Percentiles rank a stretch among this genome's conserved stretches.
phyloP scores from a whole-genome alignment of 306 rosid genomes.

The Cajanus cajan region DNA sequence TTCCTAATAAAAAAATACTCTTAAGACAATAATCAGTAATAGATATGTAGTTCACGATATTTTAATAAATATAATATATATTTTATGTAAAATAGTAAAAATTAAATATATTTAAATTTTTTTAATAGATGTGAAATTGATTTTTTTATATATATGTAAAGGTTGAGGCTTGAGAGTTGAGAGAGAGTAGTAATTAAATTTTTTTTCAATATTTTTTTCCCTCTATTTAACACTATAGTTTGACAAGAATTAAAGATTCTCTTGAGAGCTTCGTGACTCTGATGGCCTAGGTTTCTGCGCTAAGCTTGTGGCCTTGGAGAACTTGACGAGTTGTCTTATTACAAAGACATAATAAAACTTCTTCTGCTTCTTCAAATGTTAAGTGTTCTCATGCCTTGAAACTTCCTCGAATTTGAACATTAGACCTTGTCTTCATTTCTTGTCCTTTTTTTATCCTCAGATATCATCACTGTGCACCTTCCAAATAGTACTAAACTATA shows the following conservation, averaged over 20 bases:
- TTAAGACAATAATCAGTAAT: too few species aligned
- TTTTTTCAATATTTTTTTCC: too few species aligned
- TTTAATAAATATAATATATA: too few species aligned
- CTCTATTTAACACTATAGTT: neutral
- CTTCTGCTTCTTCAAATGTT: neutral
- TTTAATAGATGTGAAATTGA: too few species aligned
- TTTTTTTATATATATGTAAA: too few species aligned
- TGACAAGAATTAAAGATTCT: constrained; percentile 3
- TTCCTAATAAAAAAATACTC: too few species aligned
- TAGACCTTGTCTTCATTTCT: constrained; percentile 20
- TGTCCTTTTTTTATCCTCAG: neutral
- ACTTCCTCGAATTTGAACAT: constrained; percentile 28
- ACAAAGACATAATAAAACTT: constrained; percentile 16
- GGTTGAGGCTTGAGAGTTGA: too few species aligned
- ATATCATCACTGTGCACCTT: neutral
- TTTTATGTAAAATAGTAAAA: too few species aligned
- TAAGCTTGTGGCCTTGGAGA: constrained; percentile 12
- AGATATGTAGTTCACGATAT: too few species aligned
- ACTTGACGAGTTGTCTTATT: constrained; percentile 30
- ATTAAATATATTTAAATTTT: too few species aligned
- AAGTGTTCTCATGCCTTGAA: constrained; percentile 26
- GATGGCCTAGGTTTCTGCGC: constrained; percentile 31
- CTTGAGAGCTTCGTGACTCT: neutral
- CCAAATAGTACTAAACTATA: neutral
- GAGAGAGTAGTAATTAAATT: too few species aligned